Evolutionary conservation across 108 stramenopile species (phyloP), one percentile per base, ranked within the genome.

Genomic region (Cyclotella choctawhatcheeana): DNA sequence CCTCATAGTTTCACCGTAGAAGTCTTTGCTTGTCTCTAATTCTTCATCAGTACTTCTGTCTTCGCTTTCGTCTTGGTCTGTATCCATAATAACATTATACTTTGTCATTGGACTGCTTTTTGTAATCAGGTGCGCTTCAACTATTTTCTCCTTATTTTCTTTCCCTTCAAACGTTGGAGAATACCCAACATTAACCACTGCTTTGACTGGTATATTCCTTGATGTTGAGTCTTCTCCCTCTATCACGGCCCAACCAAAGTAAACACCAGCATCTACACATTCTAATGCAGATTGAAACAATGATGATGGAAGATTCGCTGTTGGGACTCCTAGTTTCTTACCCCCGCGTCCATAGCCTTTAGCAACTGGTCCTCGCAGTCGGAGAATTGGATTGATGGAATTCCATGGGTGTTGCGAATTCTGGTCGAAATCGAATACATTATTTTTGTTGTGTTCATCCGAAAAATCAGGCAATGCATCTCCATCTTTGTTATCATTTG

Each of bases 161-260:
- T 82, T 45, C 18, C 93, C 96, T 68, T 87, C 87, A 73, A 97
- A 97, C 5, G 96, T 97, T 0, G 96, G 96, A 13, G 93, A 93
- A 60, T 86, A 90, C 20, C 96, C 96, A 26, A 97, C 89, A 80
- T 97, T 97, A 24, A 91, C 93, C 3, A 94, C 94, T 21, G 93
- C 90, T 67, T 87, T 89, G 74, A 88, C 71, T 20, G 69, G 63
- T 2, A 55, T 48, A 52, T 76, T 67, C 40, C 81, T 29, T 44
- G 47, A 4, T 26, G 24, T 43, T 3, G 16, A 22, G 26, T 45
- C 60, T 48, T 7, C 13, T 64, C 61, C 47, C 71, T 89, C 91
- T 29, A 93, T 67, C 22, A 83, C 77, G 8, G 89, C 90, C 89
- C 89, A 91, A 25, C 91, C 95, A 69, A 89, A 85, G 69, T 97